phyloP scores from a whole-genome alignment of 1,139 yeast species.

The Geotrichum siamense region DNA sequence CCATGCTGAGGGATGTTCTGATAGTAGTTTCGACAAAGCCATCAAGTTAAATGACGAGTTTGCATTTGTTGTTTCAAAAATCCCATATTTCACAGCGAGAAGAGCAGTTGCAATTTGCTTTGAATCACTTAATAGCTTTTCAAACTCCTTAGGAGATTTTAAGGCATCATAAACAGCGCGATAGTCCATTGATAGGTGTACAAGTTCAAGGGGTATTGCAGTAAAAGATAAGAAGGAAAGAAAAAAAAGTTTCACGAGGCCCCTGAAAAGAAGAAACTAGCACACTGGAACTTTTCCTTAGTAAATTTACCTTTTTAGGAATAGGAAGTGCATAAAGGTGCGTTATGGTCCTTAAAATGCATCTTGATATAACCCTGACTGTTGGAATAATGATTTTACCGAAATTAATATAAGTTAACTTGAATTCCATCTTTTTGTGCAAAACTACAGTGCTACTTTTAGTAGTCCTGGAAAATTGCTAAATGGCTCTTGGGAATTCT shows the following conservation, averaged over 20 bases:
- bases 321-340: neutral
- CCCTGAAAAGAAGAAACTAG: too few species aligned
- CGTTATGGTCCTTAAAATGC: too few species aligned
- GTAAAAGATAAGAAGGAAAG: neutral
- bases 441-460: too few species aligned
- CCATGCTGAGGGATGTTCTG: constrained; percentile 27
- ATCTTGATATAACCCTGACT: too few species aligned
- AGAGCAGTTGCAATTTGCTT: constrained; percentile 29
- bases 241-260: too few species aligned
- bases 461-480: too few species aligned
- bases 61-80: constrained; percentile 27
- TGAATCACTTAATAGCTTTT: constrained; percentile 27
- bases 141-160: constrained; percentile 24
- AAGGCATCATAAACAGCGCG: constrained; percentile 23
- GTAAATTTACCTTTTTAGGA: too few species aligned
- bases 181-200: constrained; percentile 3
- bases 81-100: constrained; percentile 29
- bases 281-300: too few species aligned
- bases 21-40: constrained; percentile 25
- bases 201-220: neutral
- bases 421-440: too few species aligned
- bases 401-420: too few species aligned
- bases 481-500: too few species aligned
- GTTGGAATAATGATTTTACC: too few species aligned
- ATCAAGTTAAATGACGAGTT: constrained; percentile 25